Evolutionary conservation across 768 basidiomycete species (phyloP), one percentile per base, ranked within the genome.

Genomic region (Hygrophorus pudorinus): DNA sequence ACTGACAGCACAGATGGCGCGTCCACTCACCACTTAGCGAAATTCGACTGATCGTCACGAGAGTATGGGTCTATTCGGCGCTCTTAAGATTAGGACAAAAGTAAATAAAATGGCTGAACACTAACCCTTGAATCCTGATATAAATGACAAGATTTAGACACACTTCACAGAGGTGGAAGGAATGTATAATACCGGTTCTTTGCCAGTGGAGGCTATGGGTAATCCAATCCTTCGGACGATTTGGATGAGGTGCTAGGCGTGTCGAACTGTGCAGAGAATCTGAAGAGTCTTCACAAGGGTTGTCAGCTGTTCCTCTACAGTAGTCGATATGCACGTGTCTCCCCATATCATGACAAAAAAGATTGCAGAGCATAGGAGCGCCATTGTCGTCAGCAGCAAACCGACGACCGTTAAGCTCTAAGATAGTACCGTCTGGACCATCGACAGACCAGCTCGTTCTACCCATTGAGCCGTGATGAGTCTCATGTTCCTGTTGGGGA

Each of bases 401-500:
- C 47, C 66, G 72, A 45, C 68, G 68, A 2, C 79, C 78, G 45
- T 72, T 68, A 2, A 79, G 58, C 49, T 81, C 80, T 0, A 79
- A 44, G 1, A 60, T 56, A 1, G 63, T 65, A 13, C 67, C 74
- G 6, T 76, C 71, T 1, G 68, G 66, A 1, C 71, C 73, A 42
- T 79, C 75, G 3, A 79, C 53, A 0, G 70, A 62, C 80, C 80
- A 81, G 33, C 65, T 63, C 0, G 75, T 72, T 44, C 60, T 65
- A 0, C 75, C 72, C 78, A 80, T 80, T 1, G 76, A 78, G 4
- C 79, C 80, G 45, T 81, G 79, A 12, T 65, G 65, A 0, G 79
- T 81, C 35, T 79, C 77, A 31, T 81, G 79, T 36, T 77, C 74
- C 48, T 70, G 65, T 45, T 81, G 77, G 0, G 73, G 45, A 45